A percentile compares a stretch with the other conserved stretches of the same genome.
phyloP scores from a whole-genome alignment of 225 moss, liverwort and hornwort species.

The Anthoceros angustus region DNA sequence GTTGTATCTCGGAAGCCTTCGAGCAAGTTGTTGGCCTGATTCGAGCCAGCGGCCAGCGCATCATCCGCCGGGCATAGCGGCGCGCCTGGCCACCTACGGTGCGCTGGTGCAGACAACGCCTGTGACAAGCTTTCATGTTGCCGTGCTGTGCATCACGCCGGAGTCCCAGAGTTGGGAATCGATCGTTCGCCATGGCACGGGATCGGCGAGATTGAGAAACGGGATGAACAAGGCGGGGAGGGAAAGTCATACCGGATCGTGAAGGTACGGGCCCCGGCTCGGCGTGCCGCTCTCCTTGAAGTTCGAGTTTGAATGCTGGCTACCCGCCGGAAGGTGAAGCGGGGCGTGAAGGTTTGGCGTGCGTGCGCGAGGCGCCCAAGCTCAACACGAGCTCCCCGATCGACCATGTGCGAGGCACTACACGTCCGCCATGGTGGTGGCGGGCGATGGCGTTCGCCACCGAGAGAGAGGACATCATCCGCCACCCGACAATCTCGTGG shows the following conservation, averaged over 20 bases:
- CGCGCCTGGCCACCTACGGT: neutral
- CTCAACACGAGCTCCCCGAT: neutral
- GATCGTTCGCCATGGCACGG: neutral
- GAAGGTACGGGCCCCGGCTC: neutral
- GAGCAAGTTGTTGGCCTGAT: neutral
- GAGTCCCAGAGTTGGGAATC: slow-evolving; percentile 1
- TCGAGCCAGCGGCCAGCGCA: neutral
- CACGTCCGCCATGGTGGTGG: neutral
- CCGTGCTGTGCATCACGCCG: neutral
- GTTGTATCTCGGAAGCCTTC: neutral
- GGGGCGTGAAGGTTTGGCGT: slow-evolving; percentile 1
- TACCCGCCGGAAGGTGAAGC: neutral
- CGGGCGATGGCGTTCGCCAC: neutral
- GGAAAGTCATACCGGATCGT: neutral
- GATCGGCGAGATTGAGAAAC: neutral
- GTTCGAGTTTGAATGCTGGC: neutral
- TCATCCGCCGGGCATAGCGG: neutral
- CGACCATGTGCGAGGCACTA: slow-evolving; percentile 3
- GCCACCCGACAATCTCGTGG: neutral
- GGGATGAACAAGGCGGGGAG: slow-evolving; percentile 4
- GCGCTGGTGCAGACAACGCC: neutral
- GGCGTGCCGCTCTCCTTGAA: neutral
- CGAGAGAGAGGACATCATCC: neutral
- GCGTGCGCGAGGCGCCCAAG: neutral
- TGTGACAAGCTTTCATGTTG: neutral